phyloP scores from a whole-genome alignment of 805 yeast genomes.

The Candida schatavii region DNA sequence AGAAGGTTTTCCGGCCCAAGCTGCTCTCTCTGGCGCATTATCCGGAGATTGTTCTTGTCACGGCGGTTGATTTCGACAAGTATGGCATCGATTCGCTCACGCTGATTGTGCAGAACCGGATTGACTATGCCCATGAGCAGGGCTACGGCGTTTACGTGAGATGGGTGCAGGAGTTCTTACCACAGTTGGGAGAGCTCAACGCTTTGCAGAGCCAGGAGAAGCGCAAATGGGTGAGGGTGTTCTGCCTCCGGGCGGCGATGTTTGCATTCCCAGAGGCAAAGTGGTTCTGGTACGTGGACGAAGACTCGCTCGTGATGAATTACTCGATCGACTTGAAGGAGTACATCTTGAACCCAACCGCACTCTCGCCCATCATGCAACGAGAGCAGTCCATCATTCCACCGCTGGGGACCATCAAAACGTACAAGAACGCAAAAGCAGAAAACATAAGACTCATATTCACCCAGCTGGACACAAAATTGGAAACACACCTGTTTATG shows the following conservation, averaged over 20 bases:
- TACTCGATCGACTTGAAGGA: slow-evolving; percentile 56
- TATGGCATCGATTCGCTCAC: slow-evolving; percentile 59
- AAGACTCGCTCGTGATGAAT: slow-evolving; percentile 75
- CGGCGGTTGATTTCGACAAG: slow-evolving; percentile 73
- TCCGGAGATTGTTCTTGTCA: slow-evolving; percentile 74
- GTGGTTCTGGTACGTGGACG: slow-evolving; percentile 85
- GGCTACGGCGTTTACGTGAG: slow-evolving; percentile 81
- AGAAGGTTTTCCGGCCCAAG: slow-evolving; percentile 45
- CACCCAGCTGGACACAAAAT: slow-evolving; percentile 63
- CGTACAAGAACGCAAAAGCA: slow-evolving; percentile 60
- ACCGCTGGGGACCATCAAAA: slow-evolving; percentile 63
- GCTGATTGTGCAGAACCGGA: slow-evolving; percentile 77
- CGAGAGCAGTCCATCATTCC: slow-evolving; percentile 73
- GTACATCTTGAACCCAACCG: slow-evolving; percentile 58
- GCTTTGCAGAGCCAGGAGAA: slow-evolving; percentile 41
- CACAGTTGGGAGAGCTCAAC: slow-evolving; percentile 46
- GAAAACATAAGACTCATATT: slow-evolving; percentile 56
- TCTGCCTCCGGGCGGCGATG: slow-evolving; percentile 81
- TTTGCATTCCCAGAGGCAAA: slow-evolving; percentile 88
- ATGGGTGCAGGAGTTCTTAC: slow-evolving; percentile 81
- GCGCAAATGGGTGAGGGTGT: slow-evolving; percentile 61
- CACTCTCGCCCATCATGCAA: slow-evolving; percentile 59
- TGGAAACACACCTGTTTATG: slow-evolving; percentile 72
- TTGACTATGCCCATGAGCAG: slow-evolving; percentile 81
- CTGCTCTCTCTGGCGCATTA: slow-evolving; percentile 23